Conservation (phyloP, 2,329 filamentous ascomycete genomes). For the Ramichloridium luteum region DNA sequence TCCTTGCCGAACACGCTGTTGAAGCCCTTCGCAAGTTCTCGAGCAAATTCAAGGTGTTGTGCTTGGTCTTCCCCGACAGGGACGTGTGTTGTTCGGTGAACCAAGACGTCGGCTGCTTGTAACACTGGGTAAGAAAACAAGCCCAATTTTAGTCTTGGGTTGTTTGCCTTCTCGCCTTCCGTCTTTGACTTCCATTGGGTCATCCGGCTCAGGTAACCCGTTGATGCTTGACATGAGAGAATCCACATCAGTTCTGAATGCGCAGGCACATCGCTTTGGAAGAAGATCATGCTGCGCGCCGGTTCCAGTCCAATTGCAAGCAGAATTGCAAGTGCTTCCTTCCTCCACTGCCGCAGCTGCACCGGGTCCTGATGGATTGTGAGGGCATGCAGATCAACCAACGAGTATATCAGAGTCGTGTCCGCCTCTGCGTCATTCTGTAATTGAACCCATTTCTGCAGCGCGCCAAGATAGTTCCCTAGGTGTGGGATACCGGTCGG, state of each 20-base stretch:
- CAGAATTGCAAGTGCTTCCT: conserved; percentile 65
- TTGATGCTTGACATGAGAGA: conserved; percentile 77
- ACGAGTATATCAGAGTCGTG: conserved; percentile 63
- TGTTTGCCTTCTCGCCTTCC: conserved; percentile 30
- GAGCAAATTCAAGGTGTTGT: conserved; percentile 87
- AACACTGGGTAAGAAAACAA: conserved; percentile 93
- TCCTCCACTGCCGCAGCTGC: conserved; percentile 51
- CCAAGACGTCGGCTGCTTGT: conserved; percentile 84
- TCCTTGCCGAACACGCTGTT: conserved; percentile 56
- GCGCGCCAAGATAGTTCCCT: conserved; percentile 86
- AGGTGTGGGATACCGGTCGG: conserved; percentile 89
- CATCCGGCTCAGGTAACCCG: conserved; percentile 95
- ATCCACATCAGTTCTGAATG: conserved; percentile 97
- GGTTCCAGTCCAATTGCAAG: conserved; percentile 77
- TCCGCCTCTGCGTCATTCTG: conserved; percentile 50
- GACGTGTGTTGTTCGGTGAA: conserved; percentile 83
- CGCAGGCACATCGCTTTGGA: conserved; percentile 52
- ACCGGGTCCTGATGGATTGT: conserved; percentile 59
- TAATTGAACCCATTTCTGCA: conserved; percentile 73
- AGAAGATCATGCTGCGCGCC: conserved; percentile 64
- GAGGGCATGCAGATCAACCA: conserved; percentile 90
- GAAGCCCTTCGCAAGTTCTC: conserved; percentile 76
- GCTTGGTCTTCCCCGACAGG: conserved; percentile 92
- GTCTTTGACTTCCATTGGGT: conserved; percentile 84
- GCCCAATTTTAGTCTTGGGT: conserved; percentile 58